Percentiles rank a stretch among this genome's conserved stretches.
Evolutionary conservation across 176 grass and related monocot species (phyloP).

Genomic region (Oryza glaberrima): DNA sequence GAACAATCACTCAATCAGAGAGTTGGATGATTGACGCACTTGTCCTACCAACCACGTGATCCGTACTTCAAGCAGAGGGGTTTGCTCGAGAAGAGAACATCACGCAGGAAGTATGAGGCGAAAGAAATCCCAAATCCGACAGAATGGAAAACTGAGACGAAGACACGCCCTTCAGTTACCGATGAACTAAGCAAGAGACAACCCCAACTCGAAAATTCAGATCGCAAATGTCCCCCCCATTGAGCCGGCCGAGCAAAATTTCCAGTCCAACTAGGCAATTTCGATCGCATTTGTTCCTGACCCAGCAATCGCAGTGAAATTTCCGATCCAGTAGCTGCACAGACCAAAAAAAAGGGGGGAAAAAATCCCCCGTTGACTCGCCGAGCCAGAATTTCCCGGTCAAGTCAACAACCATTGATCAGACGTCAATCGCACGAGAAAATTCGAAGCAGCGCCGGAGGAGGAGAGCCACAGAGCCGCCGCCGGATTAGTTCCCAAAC

Average conservation of each 20-base stretch:
- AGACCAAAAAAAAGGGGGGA: too few species aligned
- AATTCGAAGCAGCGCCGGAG: neutral
- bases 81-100: neutral
- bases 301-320: neutral
- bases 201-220: neutral
- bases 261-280: neutral
- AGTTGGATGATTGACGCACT: neutral
- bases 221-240: neutral
- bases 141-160: neutral
- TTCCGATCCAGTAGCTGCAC: too few species aligned
- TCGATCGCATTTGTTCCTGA: neutral
- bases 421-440: neutral
- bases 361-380: neutral
- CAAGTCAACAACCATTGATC: neutral
- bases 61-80: conserved; percentile 23
- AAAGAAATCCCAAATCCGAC: neutral
- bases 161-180: neutral
- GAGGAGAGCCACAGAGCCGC: neutral
- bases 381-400: neutral
- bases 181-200: neutral
- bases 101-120: neutral
- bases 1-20: neutral
- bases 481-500: neutral
- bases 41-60: neutral
- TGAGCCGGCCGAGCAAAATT: neutral